Conservation (phyloP, 1,284 basidiomycete species). For the Sanghuangporus baumii region DNA sequence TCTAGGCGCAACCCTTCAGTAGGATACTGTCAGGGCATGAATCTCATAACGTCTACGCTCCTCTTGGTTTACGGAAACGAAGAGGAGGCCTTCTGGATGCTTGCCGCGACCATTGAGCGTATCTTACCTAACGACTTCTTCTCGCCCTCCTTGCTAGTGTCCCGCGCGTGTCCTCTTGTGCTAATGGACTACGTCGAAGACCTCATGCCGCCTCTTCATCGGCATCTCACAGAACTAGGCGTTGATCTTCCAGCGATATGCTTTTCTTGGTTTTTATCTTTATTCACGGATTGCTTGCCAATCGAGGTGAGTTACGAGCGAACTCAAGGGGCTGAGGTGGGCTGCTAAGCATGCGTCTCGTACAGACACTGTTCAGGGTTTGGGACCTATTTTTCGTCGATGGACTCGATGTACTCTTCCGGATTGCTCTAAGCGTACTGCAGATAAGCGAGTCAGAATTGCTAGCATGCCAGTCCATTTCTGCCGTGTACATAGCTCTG, state of each 20-base stretch:
- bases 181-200: constrained; percentile 84
- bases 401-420: constrained; percentile 89
- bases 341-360: background rate
- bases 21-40: constrained; percentile 94
- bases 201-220: constrained; percentile 67
- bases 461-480: constrained; percentile 74
- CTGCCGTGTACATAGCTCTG: constrained; percentile 81
- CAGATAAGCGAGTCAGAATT: constrained; percentile 81
- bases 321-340: background rate
- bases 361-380: constrained; percentile 79
- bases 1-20: constrained; percentile 75
- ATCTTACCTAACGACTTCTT: constrained; percentile 83
- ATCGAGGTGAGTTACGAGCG: constrained; percentile 64
- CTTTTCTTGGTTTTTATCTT: constrained; percentile 96
- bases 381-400: constrained; percentile 98
- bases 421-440: constrained; percentile 83
- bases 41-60: constrained; percentile 90
- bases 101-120: constrained; percentile 83
- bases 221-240: constrained; percentile 74
- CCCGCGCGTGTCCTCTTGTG: constrained; percentile 90
- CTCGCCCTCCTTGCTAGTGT: constrained; percentile 78
- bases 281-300: constrained; percentile 95
- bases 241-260: constrained; percentile 93
- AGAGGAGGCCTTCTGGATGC: constrained; percentile 97
- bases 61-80: constrained; percentile 89